Conservation (phyloP, 805 yeast species). For the Spathaspora boniae region DNA sequence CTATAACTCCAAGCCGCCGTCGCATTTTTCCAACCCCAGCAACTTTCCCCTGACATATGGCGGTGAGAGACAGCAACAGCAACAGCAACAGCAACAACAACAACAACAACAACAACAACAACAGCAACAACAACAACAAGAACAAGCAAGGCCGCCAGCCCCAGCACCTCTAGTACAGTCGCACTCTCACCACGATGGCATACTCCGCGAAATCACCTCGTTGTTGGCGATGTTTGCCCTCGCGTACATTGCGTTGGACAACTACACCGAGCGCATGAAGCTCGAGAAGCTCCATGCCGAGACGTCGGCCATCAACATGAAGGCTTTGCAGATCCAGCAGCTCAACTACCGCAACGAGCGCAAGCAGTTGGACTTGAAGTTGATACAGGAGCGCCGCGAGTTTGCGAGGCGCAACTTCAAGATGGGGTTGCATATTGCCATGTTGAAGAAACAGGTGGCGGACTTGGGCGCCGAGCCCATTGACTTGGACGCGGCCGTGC, state of each 20-base stretch:
- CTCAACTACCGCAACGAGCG: constrained; percentile 48
- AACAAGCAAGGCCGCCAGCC: background rate
- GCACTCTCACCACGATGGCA: constrained; percentile 5
- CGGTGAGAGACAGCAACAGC: constrained; percentile 1
- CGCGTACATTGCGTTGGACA: constrained; percentile 50
- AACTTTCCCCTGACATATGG: constrained; percentile 17
- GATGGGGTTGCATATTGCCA: constrained; percentile 65
- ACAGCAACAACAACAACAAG: constrained; percentile 4
- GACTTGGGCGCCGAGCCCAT: constrained; percentile 60
- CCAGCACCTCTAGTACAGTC: constrained; percentile 1
- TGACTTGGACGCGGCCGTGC: constrained; percentile 46
- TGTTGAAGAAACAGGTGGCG: constrained; percentile 56
- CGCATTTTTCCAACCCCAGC: constrained; percentile 20
- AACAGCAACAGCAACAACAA: constrained; percentile 3
- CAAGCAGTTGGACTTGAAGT: constrained; percentile 49
- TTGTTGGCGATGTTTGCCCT: constrained; percentile 42
- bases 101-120: background rate
- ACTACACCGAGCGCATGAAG: constrained; percentile 39
- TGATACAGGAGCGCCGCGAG: constrained; percentile 49
- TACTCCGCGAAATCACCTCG: constrained; percentile 37
- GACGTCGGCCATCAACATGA: constrained; percentile 33
- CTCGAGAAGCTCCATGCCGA: constrained; percentile 34
- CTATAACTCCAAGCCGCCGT: too few species aligned
- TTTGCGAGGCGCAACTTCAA: constrained; percentile 48
- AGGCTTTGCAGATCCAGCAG: constrained; percentile 41